Evolutionary conservation across 2,329 filamentous ascomycete species (phyloP).

Genomic region (Aschersonia sp.): DNA sequence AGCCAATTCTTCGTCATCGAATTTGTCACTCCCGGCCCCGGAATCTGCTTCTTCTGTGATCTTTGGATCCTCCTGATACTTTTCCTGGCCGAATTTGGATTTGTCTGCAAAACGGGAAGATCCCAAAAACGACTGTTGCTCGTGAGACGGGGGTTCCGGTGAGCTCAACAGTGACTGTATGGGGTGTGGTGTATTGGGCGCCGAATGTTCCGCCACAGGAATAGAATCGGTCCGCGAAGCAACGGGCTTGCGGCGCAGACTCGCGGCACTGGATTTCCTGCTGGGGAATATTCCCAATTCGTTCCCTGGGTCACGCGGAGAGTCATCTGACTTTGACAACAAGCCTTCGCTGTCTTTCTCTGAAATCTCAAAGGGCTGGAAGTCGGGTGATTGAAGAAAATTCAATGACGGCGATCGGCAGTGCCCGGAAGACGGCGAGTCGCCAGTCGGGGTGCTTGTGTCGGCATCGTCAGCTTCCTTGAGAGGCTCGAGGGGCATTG

Average conservation of each 20-base stretch:
- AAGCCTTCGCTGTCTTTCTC: neutral
- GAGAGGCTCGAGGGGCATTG: too few species aligned
- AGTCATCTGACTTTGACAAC: neutral
- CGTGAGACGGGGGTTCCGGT: neutral
- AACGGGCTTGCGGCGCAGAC: neutral
- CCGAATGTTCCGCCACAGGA: neutral
- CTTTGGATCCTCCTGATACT: neutral
- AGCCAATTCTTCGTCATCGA: slow-evolving; percentile 14
- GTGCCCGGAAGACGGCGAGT: neutral
- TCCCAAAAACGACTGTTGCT: neutral
- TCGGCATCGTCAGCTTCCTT: too few species aligned
- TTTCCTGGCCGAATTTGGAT: neutral
- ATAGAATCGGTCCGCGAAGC: neutral
- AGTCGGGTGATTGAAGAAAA: neutral
- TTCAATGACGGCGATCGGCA: neutral
- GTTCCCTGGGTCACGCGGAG: neutral
- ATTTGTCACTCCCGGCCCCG: neutral
- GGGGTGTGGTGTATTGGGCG: neutral
- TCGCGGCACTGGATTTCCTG: neutral
- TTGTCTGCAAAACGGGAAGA: neutral
- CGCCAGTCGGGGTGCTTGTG: too few species aligned
- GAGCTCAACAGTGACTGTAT: neutral
- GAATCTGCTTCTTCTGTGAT: neutral
- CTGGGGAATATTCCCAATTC: neutral
- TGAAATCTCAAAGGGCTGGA: neutral